These are phyloP conservation scores for Moesziomyces antarcticus DNA, from an alignment of 1,284 basidiomycete species.

Conservation along the genomic window DNA sequence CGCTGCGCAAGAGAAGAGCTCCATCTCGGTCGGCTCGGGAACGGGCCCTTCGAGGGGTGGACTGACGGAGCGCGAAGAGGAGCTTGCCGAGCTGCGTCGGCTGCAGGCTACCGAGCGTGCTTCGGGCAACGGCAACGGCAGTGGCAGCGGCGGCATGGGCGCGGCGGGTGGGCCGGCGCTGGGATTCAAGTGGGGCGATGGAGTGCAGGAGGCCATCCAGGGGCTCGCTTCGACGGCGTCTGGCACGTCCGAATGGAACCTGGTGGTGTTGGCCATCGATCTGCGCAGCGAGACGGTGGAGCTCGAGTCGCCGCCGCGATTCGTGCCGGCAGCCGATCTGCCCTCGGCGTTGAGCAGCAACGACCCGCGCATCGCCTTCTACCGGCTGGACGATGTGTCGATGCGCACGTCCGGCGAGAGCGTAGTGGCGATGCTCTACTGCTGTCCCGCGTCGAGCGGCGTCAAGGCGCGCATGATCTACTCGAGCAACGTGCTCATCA, in stretches of 20 bases:
- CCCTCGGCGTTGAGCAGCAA: slow-evolving; percentile 14
- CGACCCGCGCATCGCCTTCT: slow-evolving; percentile 54
- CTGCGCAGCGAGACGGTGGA: slow-evolving; percentile 43
- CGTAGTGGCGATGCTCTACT: slow-evolving; percentile 57
- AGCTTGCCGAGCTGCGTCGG: slow-evolving; percentile 38
- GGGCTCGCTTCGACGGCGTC: slow-evolving; percentile 42
- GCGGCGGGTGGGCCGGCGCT: slow-evolving; percentile 23
- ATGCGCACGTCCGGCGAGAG: slow-evolving; percentile 32
- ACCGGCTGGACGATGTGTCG: slow-evolving; percentile 36
- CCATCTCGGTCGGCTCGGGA: slow-evolving; percentile 29
- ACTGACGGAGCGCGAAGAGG: slow-evolving; percentile 40
- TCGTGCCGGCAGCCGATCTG: slow-evolving; percentile 42
- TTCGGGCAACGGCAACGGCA: slow-evolving; percentile 1
- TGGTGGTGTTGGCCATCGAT: slow-evolving; percentile 52
- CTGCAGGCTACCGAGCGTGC: slow-evolving; percentile 42
- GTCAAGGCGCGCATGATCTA: slow-evolving; percentile 59
- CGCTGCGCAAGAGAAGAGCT: slow-evolving; percentile 13
- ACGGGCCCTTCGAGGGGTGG: slow-evolving; percentile 20
- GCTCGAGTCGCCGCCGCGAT: slow-evolving; percentile 42
- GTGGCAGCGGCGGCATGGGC: slow-evolving; percentile 3
- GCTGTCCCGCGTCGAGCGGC: slow-evolving; percentile 51
- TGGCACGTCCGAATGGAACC: slow-evolving; percentile 54
- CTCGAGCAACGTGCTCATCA: slow-evolving; percentile 49
- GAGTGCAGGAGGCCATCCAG: slow-evolving; percentile 44
- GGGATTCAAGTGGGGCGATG: slow-evolving; percentile 45